A percentile compares a stretch with the other conserved stretches of the same genome.
phyloP scores from a whole-genome alignment of 192 early-diverging fungal genomes.

The Coemansia aciculifera region DNA sequence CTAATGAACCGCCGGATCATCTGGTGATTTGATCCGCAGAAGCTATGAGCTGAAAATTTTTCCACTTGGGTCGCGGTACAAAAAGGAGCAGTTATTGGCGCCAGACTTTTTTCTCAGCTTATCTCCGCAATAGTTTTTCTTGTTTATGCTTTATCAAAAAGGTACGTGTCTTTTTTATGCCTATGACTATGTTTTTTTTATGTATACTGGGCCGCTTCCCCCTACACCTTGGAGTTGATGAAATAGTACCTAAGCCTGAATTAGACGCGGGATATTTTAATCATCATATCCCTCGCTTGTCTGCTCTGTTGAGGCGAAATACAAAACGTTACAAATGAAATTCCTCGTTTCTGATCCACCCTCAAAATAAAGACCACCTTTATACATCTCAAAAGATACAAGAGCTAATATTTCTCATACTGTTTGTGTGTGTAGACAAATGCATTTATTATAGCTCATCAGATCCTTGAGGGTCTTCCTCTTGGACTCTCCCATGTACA shows the following conservation, averaged over 20 bases:
- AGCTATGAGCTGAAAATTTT: slow-evolving; percentile 7
- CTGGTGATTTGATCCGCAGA: not conserved
- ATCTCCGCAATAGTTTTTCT: not conserved
- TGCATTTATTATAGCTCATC: not conserved
- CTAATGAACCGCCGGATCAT: not conserved
- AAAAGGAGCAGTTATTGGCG: not conserved
- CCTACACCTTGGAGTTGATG: slow-evolving; percentile 41
- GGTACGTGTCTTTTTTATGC: slow-evolving; percentile 1
- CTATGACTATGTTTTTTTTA: not conserved
- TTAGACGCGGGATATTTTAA: slow-evolving; percentile 53
- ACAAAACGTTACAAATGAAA: slow-evolving; percentile 45
- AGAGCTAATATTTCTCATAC: not conserved
- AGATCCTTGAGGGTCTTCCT: not conserved
- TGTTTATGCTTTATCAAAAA: not conserved
- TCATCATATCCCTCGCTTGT: slow-evolving; percentile 55
- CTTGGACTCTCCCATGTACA: too few relatives aligned
- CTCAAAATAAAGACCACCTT: too few relatives aligned
- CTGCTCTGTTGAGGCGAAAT: slow-evolving; percentile 45
- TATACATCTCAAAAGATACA: not conserved
- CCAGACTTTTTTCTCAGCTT: not conserved
- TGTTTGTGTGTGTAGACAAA: not conserved
- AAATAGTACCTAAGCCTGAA: slow-evolving; percentile 51
- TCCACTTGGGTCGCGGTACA: not conserved
- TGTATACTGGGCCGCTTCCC: not conserved
- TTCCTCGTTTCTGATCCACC: slow-evolving; percentile 57